A percentile compares a stretch with the other conserved stretches of the same genome.
Conservation (phyloP, 73 alveolate species). For the Uronychia setigera region DNA sequence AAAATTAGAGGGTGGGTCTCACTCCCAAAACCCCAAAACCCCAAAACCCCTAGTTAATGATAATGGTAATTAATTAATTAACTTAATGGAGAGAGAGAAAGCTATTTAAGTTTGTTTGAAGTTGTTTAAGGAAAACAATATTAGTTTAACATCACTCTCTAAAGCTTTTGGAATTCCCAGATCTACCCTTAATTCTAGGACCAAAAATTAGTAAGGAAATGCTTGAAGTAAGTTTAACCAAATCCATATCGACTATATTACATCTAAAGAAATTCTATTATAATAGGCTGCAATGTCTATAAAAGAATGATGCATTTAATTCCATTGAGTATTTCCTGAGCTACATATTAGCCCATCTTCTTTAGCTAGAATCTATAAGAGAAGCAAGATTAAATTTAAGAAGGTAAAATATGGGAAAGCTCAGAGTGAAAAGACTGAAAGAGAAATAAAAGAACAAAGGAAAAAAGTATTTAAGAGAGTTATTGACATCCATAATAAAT, state of each 20-base stretch:
- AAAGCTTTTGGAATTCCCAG: neutral
- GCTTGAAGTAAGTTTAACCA: neutral
- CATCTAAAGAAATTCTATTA: neutral
- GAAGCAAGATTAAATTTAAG: neutral
- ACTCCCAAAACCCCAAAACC: no score
- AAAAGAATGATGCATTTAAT: neutral
- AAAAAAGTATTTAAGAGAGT: neutral
- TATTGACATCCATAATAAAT: neutral
- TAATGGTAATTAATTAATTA: no score
- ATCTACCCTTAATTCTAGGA: neutral
- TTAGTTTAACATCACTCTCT: neutral
- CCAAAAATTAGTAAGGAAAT: neutral
- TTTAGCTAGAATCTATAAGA: neutral
- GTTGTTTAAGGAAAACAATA: neutral
- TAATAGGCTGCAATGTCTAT: neutral
- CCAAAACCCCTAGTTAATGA: no score
- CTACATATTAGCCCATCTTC: neutral
- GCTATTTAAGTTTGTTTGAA: neutral
- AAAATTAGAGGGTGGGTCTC: no score
- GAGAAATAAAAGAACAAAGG: neutral
- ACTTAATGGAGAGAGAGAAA: neutral
- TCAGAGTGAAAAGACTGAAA: neutral
- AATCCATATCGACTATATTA: neutral
- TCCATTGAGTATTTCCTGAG: neutral
- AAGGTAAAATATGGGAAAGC: neutral